Conservation (phyloP, 2,329 filamentous ascomycete species). For the Penicillium sp. region DNA sequence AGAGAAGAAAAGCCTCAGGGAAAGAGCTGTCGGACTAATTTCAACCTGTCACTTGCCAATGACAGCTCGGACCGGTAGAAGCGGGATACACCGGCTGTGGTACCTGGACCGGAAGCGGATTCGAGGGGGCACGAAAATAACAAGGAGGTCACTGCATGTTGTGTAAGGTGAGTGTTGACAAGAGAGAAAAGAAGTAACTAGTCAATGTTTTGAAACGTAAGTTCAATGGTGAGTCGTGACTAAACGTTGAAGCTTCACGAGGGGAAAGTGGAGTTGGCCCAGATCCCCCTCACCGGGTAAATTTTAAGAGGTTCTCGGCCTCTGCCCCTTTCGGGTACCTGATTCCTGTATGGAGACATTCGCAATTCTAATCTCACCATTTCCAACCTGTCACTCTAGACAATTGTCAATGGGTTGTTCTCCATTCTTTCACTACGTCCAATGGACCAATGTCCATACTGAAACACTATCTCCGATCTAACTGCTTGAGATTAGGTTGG, state of each 20-base stretch:
- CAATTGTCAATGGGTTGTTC: no score
- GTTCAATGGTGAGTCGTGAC: not conserved
- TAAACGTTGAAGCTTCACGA: not conserved
- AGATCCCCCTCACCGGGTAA: slow-evolving; percentile 4
- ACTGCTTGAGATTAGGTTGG: not conserved
- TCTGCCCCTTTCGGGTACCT: not conserved
- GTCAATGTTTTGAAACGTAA: not conserved
- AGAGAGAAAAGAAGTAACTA: not conserved
- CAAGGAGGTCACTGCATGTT: slow-evolving; percentile 15
- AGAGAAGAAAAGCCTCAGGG: slow-evolving; percentile 1
- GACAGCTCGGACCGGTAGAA: slow-evolving; percentile 17
- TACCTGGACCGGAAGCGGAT: slow-evolving; percentile 22
- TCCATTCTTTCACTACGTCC: no score
- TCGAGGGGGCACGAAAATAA: slow-evolving; percentile 21
- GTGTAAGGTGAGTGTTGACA: not conserved
- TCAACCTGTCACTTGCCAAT: slow-evolving; percentile 13
- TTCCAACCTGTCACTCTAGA: no score
- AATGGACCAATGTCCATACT: no score
- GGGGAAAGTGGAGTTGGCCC: slow-evolving; percentile 1
- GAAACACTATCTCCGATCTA: not conserved
- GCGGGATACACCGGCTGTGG: slow-evolving; percentile 16
- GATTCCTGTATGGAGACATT: no score
- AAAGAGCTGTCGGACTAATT: slow-evolving; percentile 9
- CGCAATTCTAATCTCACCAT: no score
- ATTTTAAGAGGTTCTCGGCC: not conserved